phyloP scores from a whole-genome alignment of 2,329 filamentous ascomycete species.

The Cryoendolithus antarcticus region DNA sequence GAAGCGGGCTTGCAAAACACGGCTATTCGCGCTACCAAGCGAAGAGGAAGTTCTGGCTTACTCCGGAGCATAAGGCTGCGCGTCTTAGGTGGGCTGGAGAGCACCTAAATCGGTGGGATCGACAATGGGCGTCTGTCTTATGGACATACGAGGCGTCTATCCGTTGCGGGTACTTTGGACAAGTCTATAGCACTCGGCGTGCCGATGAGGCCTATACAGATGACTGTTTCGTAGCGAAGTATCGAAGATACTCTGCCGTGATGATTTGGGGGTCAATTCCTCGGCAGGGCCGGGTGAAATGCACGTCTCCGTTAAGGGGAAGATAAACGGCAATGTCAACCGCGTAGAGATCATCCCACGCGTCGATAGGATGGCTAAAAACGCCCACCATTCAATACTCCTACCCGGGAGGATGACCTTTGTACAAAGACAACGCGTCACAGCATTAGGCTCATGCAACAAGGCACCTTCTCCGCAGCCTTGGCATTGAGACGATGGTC shows the following conservation, averaged over 20 bases:
- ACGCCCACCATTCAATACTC: too few relatives aligned
- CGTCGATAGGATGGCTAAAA: background rate
- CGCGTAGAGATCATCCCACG: background rate
- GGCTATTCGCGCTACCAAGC: too few relatives aligned
- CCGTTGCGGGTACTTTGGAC: conserved; percentile 1
- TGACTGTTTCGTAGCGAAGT: background rate
- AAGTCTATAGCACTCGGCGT: background rate
- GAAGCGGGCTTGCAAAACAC: too few relatives aligned
- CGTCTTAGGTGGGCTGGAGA: background rate
- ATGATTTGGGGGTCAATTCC: conserved; percentile 1
- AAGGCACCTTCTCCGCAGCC: background rate
- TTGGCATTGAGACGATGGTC: background rate
- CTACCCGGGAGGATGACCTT: too few relatives aligned
- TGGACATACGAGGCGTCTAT: conserved; percentile 1
- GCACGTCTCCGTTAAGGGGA: background rate
- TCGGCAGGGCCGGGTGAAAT: background rate
- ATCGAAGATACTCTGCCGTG: background rate
- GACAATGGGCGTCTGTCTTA: background rate
- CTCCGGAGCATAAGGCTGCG: too few relatives aligned
- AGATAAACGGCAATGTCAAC: background rate
- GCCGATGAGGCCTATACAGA: background rate
- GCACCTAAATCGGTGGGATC: background rate
- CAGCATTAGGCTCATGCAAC: too few relatives aligned
- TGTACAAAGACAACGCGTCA: too few relatives aligned
- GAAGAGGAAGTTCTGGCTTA: too few relatives aligned